These are phyloP conservation scores for Chaetomiaceae sp. DNA, from an alignment of 2,329 filamentous ascomycete genomes.

Conservation along the genomic window DNA sequence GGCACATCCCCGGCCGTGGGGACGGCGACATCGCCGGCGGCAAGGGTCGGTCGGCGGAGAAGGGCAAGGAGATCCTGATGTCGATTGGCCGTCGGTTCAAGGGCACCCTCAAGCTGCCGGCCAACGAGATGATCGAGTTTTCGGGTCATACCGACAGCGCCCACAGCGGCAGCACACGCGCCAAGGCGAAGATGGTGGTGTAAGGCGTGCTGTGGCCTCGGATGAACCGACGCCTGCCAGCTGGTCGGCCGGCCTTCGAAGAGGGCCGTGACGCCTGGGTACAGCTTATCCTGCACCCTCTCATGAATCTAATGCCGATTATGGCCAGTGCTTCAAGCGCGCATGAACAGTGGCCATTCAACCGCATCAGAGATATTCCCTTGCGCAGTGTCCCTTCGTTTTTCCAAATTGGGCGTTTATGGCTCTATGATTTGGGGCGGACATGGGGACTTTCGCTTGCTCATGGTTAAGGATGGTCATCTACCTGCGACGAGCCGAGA, in stretches of 20 bases:
- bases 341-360: neutral
- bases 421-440: neutral
- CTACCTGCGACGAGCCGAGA: slow-evolving; percentile 1
- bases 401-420: neutral
- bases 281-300: neutral
- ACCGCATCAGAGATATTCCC: slow-evolving; percentile 1
- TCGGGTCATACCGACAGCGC: slow-evolving; percentile 94
- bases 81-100: slow-evolving; percentile 89
- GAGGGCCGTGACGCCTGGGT: neutral
- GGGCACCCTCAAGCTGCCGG: slow-evolving; percentile 74
- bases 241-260: neutral
- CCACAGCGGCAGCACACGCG: slow-evolving; percentile 85
- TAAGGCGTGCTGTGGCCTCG: slow-evolving; percentile 39
- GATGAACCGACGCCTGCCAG: neutral
- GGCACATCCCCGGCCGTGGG: slow-evolving; percentile 69
- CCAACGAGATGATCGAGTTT: slow-evolving; percentile 80
- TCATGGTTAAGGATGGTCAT: slow-evolving; percentile 1
- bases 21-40: slow-evolving; percentile 66
- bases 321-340: neutral
- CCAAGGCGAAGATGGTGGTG: slow-evolving; percentile 87
- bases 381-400: neutral
- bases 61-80: slow-evolving; percentile 78
- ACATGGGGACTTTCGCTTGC: neutral
- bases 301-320: neutral
- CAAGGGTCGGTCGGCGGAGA: slow-evolving; percentile 71